Evolutionary conservation across 805 yeast genomes (phyloP).

Genomic region (Saccharomycopsis sp.): DNA sequence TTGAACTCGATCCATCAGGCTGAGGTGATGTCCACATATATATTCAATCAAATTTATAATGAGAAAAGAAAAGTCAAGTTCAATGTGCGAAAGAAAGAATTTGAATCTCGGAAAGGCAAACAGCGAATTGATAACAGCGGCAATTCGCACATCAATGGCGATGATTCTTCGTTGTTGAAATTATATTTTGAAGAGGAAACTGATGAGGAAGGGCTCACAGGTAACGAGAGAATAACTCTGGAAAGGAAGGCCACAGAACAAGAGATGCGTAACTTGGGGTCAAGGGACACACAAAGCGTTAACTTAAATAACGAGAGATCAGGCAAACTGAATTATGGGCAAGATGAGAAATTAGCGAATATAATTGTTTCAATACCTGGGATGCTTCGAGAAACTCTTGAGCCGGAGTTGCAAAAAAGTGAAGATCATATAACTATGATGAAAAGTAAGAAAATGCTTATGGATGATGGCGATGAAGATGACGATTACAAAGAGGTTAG

Average conservation of each 20-base stretch:
- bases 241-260: not conserved
- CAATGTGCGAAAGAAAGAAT: not conserved
- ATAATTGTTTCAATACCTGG: conserved; percentile 16
- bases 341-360: conserved; percentile 3
- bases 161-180: not conserved
- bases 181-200: conserved; percentile 1
- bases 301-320: not conserved
- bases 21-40: conserved; percentile 12
- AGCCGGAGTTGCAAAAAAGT: not conserved
- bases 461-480: not conserved
- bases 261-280: not conserved
- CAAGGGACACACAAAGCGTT: not conserved
- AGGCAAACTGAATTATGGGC: not conserved
- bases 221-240: not conserved
- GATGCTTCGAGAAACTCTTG: conserved; percentile 1
- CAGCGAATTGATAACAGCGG: not conserved
- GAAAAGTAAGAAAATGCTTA: not conserved
- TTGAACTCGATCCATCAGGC: conserved; percentile 12
- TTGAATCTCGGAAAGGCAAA: not conserved
- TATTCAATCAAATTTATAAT: conserved; percentile 15
- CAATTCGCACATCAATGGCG: not conserved
- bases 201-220: not conserved
- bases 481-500: not conserved
- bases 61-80: conserved; percentile 3
- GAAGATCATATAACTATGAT: not conserved